Evolutionary conservation across 257 asterid species (phyloP), one percentile per base, ranked within the genome.

Genomic region (Lycium ferocissimum): DNA sequence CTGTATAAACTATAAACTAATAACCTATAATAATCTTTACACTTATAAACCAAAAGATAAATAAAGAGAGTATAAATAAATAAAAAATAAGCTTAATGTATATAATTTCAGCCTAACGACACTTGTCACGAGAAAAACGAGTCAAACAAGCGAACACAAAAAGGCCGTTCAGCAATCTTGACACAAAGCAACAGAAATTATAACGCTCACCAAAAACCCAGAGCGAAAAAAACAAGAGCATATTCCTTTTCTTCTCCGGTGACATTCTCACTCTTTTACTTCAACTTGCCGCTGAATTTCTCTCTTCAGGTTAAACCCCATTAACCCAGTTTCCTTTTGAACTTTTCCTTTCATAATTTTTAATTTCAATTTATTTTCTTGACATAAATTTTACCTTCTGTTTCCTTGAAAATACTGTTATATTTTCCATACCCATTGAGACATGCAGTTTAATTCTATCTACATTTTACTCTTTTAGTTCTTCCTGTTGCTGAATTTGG

Each of bases 401-500:
- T 14, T 37, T 69, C n/a, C n/a, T n/a, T n/a, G n/a, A n/a, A n/a
- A n/a, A n/a, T n/a, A n/a, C n/a, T n/a, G n/a, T n/a, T n/a, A n/a
- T n/a, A n/a, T 37, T 38, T 40, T 40, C 22, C 35, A 18, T 71
- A 1, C 5, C 49, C 12, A 67, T 67, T 67, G 49, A 53, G 15
- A 22, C 1, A 22, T 49, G 20, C 22, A 51, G n/a, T 26, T 76
- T 45, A 76, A 22, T 76, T 76, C 9, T 51, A 76, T 13, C n/a
- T 75, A 22, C 63, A 76, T 76, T 76, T 51, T 14, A 3, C 6
- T 47, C n/a, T 73, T 1, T 73, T 73, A 73, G 2, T 47, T 73
- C 81, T 73, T 20, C 20, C 7, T 0, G n/a, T 47, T 73, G 81
- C 81, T 49, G 43, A 73, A 73, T 47, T 73, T 73, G 61, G 81